phyloP scores from a whole-genome alignment of 1,139 yeast species.

The Taphrina populina region DNA sequence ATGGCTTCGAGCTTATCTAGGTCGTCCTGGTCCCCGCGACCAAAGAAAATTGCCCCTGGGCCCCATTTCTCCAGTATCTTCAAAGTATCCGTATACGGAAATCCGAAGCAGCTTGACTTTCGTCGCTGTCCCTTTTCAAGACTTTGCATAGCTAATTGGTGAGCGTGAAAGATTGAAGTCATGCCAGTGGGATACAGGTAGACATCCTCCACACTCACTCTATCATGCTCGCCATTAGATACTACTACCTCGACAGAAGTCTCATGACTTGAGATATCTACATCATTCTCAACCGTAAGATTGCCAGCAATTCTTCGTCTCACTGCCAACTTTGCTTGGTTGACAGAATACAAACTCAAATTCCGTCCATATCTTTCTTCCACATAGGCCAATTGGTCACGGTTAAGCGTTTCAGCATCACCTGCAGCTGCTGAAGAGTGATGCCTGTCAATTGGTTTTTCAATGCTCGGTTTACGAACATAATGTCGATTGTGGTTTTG shows the following conservation, averaged over 20 bases:
- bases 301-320: constrained; percentile 73
- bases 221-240: constrained; percentile 42
- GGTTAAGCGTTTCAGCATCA: constrained; percentile 41
- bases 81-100: constrained; percentile 90
- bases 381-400: constrained; percentile 66
- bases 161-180: constrained; percentile 86
- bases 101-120: constrained; percentile 84
- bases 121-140: constrained; percentile 38
- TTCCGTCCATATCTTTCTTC: constrained; percentile 92
- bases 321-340: constrained; percentile 71
- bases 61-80: constrained; percentile 86
- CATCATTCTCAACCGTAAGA: constrained; percentile 49
- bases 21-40: constrained; percentile 75
- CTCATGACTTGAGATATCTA: constrained; percentile 33
- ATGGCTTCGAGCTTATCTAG: constrained; percentile 62
- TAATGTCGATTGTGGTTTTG: constrained; percentile 33
- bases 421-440: constrained; percentile 40
- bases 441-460: constrained; percentile 16
- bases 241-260: constrained; percentile 39
- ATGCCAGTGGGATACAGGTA: constrained; percentile 86
- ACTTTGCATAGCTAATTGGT: constrained; percentile 58
- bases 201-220: constrained; percentile 61
- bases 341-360: constrained; percentile 70
- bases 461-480: constrained; percentile 23
- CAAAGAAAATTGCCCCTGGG: constrained; percentile 75